A percentile compares a stretch with the other conserved stretches of the same genome.
These are phyloP conservation scores for Pleodorina starrii DNA, from an alignment of 139 green algal genomes.

Conservation along the genomic window DNA sequence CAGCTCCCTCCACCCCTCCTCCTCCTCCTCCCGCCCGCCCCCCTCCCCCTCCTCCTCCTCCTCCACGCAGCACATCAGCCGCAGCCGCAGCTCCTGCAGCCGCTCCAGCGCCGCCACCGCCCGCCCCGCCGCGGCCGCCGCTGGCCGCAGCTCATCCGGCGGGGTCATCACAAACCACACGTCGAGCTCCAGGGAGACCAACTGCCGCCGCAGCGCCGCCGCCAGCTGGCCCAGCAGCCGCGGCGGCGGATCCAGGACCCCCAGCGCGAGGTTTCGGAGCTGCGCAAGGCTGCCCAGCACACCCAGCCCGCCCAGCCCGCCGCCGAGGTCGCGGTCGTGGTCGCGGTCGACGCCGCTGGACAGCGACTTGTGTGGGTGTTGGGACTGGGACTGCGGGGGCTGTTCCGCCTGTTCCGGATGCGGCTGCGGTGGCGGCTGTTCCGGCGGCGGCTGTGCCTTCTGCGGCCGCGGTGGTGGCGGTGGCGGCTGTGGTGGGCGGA, in stretches of 20 bases:
- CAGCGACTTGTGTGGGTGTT: not conserved
- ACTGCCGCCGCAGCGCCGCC: not conserved
- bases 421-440: not conserved
- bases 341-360: no score
- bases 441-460: not conserved
- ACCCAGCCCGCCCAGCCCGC: not conserved
- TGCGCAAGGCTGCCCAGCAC: not conserved
- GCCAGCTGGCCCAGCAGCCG: not conserved
- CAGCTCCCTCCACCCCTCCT: not conserved
- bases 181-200: conserved; percentile 9
- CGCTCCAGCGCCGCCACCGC: not conserved
- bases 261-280: not conserved
- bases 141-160: not conserved
- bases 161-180: conserved; percentile 26
- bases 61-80: conserved; percentile 14
- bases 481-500: not conserved
- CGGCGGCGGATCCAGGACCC: not conserved
- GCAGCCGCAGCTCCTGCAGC: not conserved
- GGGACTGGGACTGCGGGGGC: not conserved
- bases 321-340: no score
- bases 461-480: not conserved
- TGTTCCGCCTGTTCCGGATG: not conserved
- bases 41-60: not conserved
- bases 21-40: not conserved
- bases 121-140: not conserved